A percentile compares a stretch with the other conserved stretches of the same genome.
phyloP scores from a whole-genome alignment of 2,329 filamentous ascomycete genomes.

The Didymella sp. region DNA sequence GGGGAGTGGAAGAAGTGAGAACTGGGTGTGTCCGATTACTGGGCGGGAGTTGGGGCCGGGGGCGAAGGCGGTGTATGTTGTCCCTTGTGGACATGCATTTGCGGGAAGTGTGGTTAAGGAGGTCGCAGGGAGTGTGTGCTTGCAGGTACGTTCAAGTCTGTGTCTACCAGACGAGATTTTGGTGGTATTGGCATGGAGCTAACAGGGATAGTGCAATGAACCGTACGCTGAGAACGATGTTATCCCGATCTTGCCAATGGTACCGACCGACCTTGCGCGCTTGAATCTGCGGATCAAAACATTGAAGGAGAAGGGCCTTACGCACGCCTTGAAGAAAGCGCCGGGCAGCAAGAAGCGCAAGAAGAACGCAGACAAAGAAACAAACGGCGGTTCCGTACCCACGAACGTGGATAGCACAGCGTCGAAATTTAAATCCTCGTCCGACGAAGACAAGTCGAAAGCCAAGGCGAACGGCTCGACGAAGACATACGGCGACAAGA shows the following conservation, averaged over 20 bases:
- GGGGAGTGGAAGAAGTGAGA: conserved; percentile 59
- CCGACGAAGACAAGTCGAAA: conserved; percentile 29
- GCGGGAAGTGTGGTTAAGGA: conserved; percentile 84
- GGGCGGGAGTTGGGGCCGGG: conserved; percentile 82
- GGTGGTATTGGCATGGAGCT: conserved; percentile 4
- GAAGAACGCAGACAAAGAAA: conserved; percentile 52
- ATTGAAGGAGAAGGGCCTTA: conserved; percentile 74
- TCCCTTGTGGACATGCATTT: conserved; percentile 96
- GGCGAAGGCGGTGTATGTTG: conserved; percentile 83
- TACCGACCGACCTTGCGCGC: conserved; percentile 72
- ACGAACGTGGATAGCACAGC: conserved; percentile 14
- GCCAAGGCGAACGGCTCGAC: not conserved
- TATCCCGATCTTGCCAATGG: conserved; percentile 79
- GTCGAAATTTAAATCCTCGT: conserved; percentile 25
- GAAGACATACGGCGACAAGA: conserved; percentile 14
- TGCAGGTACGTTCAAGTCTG: conserved; percentile 55
- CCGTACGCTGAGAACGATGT: conserved; percentile 76
- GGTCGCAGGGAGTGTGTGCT: conserved; percentile 69
- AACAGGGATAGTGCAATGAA: conserved; percentile 69
- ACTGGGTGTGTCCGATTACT: conserved; percentile 85
- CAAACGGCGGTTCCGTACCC: conserved; percentile 18
- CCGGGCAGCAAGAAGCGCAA: conserved; percentile 73
- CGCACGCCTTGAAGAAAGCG: conserved; percentile 88
- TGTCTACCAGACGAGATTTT: not conserved
- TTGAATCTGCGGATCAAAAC: conserved; percentile 71